phyloP scores from a whole-genome alignment of 441 rosid genomes.

The Euphorbia neoarborescens region DNA sequence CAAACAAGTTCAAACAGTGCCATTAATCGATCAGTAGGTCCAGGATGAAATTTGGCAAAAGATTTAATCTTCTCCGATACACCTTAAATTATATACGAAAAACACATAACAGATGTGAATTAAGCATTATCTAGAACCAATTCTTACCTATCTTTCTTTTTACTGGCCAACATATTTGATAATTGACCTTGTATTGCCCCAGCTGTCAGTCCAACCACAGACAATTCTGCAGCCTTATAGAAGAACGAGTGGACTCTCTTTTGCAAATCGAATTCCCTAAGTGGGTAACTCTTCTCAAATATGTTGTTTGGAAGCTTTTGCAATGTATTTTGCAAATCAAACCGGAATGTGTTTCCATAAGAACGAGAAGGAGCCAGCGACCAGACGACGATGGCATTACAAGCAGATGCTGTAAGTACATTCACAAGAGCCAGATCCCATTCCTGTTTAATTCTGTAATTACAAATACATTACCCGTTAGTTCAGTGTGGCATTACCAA shows the following conservation, averaged over 20 bases:
- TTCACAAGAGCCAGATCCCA: slow-evolving; percentile 94
- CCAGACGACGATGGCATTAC: slow-evolving; percentile 88
- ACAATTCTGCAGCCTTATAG: slow-evolving; percentile 79
- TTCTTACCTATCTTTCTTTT: slow-evolving; percentile 65
- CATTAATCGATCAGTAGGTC: slow-evolving; percentile 5
- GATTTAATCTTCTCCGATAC: not conserved
- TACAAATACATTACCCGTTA: slow-evolving; percentile 19
- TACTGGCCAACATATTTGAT: slow-evolving; percentile 57
- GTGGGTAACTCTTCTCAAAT: slow-evolving; percentile 82
- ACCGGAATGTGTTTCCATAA: slow-evolving; percentile 80
- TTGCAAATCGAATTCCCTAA: slow-evolving; percentile 78
- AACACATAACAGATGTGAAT: too few species aligned
- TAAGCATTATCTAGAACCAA: not conserved
- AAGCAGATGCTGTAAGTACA: slow-evolving; percentile 73
- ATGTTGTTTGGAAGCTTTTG: slow-evolving; percentile 94
- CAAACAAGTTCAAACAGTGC: slow-evolving; percentile 18
- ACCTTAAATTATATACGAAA: slow-evolving; percentile 4
- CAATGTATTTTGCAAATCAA: slow-evolving; percentile 84
- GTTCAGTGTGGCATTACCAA: slow-evolving; percentile 16
- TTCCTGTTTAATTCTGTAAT: slow-evolving; percentile 69
- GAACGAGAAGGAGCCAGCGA: slow-evolving; percentile 91
- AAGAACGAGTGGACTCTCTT: slow-evolving; percentile 79
- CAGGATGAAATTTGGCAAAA: slow-evolving; percentile 5
- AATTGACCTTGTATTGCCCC: slow-evolving; percentile 83
- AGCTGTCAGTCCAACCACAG: slow-evolving; percentile 63